Evolutionary conservation across 176 grass and related monocot species (phyloP).

Genomic region (Dactylis glomerata): DNA sequence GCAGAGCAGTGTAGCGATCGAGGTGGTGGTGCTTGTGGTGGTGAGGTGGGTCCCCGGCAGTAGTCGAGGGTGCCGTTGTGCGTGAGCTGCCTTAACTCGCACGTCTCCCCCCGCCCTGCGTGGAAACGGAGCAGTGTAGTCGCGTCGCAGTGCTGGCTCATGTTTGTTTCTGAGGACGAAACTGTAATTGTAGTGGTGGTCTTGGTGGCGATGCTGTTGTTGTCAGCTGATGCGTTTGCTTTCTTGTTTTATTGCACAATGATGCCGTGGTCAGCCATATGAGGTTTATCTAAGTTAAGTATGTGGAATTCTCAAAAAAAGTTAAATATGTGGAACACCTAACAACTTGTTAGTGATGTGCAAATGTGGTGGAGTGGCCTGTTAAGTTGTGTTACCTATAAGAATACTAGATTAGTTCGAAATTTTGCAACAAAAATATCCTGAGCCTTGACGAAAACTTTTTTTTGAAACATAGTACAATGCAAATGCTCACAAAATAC

Average conservation of each 20-base stretch:
- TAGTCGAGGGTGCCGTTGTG: neutral
- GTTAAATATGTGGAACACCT: no score
- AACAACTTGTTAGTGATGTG: no score
- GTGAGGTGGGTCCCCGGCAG: neutral
- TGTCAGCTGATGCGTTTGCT: neutral
- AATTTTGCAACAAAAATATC: no score
- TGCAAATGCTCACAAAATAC: no score
- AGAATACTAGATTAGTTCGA: no score
- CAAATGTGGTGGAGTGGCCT: no score
- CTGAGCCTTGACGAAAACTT: no score
- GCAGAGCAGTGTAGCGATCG: neutral
- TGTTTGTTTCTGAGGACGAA: neutral
- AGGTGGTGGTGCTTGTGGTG: neutral
- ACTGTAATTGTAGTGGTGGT: neutral
- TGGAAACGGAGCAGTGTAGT: conserved; percentile 4
- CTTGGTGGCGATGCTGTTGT: neutral
- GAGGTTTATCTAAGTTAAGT: neutral
- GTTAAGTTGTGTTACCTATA: no score
- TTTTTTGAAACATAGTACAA: no score
- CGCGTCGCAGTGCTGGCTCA: neutral
- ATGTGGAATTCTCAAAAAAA: no score
- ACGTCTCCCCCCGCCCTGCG: conserved; percentile 37
- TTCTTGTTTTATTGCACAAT: neutral
- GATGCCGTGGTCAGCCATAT: neutral
- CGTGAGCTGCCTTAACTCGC: conserved; percentile 32